Base-by-base conservation (phyloP, 129 eudicot species). In the Helichrysum umbraculigerum region DNA sequence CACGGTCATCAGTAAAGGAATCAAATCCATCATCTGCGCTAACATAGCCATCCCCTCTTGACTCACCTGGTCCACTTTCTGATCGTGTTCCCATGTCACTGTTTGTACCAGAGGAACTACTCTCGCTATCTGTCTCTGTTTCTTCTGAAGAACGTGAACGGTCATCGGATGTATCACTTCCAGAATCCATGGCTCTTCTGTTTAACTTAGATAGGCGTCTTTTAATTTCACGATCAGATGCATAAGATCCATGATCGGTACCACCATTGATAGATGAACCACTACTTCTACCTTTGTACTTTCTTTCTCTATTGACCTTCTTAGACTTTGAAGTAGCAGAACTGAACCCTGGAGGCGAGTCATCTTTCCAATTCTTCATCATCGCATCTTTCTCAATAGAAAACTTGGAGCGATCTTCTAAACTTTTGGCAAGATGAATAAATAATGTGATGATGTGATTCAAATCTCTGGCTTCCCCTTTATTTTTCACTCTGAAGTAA, bases 91-190 rank as follows among this genome's bases (percentile, higher is more conserved):
- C 96, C 51, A 81, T 68, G 66, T 87, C 96, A 71, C 91, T 87
- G 64, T 87, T 89, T 44, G 93, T 80, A 12, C 81, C 88, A 0
- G 98, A 94, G 54, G 82, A 80, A 47, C 84, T 80, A 58, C 87
- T 86, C 66, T 74, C 88, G 59, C 81, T 84, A 54, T 87, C 96
- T 51, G 92, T 83, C 68, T 74, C 79, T 29, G 85, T 86, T 77
- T 83, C 93, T 81, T 83, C 92, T n/a, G 97, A 91, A 19, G 92
- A 88, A 62, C 85, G 78, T 41, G 83, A 91, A 16, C 81, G 76
- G 56, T 92, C 97, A 71, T 90, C 93, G 66, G 99, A 91, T 69
- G 97, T 81, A 59, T 87, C 96, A 76, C 92, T 87, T 63, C 78
- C 98, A 0, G 93, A 89, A 51, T 76, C 90, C 72, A 84, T 29